Base-by-base conservation (phyloP, 1,284 basidiomycete species). In the Microbotryum lychnidis-dioicae region DNA sequence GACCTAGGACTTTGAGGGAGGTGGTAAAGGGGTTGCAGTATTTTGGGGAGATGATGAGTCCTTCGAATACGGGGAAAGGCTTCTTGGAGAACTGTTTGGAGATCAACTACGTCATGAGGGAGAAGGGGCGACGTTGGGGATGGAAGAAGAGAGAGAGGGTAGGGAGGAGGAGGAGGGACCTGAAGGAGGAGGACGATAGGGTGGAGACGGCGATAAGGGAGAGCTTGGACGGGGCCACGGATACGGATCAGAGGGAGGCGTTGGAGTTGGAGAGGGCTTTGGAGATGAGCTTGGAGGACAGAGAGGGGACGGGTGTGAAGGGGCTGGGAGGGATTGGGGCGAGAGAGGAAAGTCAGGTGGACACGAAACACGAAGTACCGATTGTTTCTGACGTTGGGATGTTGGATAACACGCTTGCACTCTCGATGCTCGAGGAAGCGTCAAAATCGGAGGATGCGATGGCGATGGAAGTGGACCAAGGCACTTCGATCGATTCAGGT, bases 61-160 rank as follows among this genome's bases (percentile, higher is more conserved):
- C 14, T 12, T 49, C 51, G 0, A 46, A 20, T 18, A 14, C 23
- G 44, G 21, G 20, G 16, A 21, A 29, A n/a, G 20, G 27, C 23
- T 49, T 60, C 5, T 21, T 58, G 16, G 62, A 62, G 21, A 23
- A 21, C 14, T 50, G 58, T n/a, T 14, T 65, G 25, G 66, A 65
- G 51, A 61, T 68, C 6, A 46, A 37, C 5, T 68, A 68, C n/a
- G 54, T 60, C 3, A 12, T 65, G 52, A 50, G 65, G 16, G 50
- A 58, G 23, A 23, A 20, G 12, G 44, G 49, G 1, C 6, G 58
- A 33, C 4, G 46, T 18, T 21, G 60, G 54, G 23, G 50, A 52
- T 16, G 33, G 31, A 33, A 48, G 53, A 48, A 47, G 55, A 48
- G 50, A 51, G 46, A 3, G 27, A 56, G 21, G 56, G 31, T 18